These are phyloP conservation scores for Isatis tinctoria DNA, from an alignment of 345 rosid genomes.

Conservation along the genomic window DNA sequence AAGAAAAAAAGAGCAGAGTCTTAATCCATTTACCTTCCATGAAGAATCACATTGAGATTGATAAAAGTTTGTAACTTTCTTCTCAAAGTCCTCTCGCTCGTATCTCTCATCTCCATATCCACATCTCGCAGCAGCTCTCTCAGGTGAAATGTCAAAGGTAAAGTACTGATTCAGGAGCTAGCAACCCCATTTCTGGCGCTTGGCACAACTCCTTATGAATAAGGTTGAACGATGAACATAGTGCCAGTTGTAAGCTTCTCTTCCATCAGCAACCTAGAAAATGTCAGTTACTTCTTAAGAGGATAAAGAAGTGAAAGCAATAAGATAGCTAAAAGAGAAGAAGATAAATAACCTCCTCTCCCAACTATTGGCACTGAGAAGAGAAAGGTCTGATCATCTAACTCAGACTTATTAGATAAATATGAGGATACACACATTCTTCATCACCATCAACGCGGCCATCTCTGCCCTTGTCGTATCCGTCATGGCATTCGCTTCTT, in stretches of 20 bases:
- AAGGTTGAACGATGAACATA: constrained; percentile 75
- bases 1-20: not conserved
- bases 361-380: constrained; percentile 92
- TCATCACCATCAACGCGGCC: not conserved
- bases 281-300: not conserved
- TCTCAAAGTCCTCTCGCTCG: constrained; percentile 72
- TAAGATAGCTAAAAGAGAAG: not conserved
- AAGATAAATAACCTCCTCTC: constrained; percentile 55
- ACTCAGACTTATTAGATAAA: too few species aligned
- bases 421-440: too few species aligned
- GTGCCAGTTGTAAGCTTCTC: constrained; percentile 67
- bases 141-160: constrained; percentile 76
- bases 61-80: constrained; percentile 58
- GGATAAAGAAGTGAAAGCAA: not conserved
- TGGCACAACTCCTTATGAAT: constrained; percentile 40
- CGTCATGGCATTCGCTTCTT: too few species aligned
- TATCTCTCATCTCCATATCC: constrained; percentile 90
- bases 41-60: constrained; percentile 62
- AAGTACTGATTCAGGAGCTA: constrained; percentile 70
- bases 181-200: constrained; percentile 20
- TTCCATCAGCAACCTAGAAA: constrained; percentile 79
- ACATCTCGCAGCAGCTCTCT: too few species aligned
- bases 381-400: too few species aligned
- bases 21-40: constrained; percentile 57
- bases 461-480: too few species aligned